Evolutionary conservation across 2,329 filamentous ascomycete species (phyloP), one percentile per base, ranked within the genome.

Genomic region (Alternaria panax): DNA sequence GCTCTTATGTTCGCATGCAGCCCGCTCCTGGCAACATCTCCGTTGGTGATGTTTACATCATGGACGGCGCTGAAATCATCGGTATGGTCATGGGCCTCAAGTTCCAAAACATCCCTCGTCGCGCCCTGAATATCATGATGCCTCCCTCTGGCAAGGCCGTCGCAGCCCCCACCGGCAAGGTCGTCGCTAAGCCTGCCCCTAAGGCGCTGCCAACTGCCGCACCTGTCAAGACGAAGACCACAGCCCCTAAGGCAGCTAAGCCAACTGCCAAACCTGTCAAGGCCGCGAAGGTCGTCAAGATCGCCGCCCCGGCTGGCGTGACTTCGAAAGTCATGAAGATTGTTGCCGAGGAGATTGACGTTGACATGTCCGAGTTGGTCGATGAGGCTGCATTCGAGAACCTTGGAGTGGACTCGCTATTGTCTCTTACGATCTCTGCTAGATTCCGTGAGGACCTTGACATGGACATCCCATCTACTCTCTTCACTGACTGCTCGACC

Each of bases 101-200:
- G 77, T 90, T 91, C 81, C 85, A 87, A 73, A 83, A 86, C 66
- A 88, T 90, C 54, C 88, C 88, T 34, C 87, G 89, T 68, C 85
- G 86, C 68, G 82, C 88, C 24, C 81, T 91, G 60, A 89, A 90
- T 80, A 84, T 87, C 67, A 85, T 91, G 75, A 79, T 91, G 62
- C 88, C 89, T 54, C 88, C 88, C 2, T 81, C 83, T 46, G 85
- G 85, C 62, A 62, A 78, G 38, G 75, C 78, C 22, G 76, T 79
- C 41, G 73, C 76, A 30, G 70, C 80, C 40, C 51, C 59, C 24
- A 47, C 77, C 2, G 63, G 78, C 16, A 70, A 77, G 60, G 65
- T 77, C 3, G 66, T 78, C n/a, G 65, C 76, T 48, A 70, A 77
- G 43, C 63, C 75, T 24, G 67, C 77, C 6, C 70, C 77, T 51